phyloP scores from a whole-genome alignment of 208 protist species.

The Leishmania arabica region DNA sequence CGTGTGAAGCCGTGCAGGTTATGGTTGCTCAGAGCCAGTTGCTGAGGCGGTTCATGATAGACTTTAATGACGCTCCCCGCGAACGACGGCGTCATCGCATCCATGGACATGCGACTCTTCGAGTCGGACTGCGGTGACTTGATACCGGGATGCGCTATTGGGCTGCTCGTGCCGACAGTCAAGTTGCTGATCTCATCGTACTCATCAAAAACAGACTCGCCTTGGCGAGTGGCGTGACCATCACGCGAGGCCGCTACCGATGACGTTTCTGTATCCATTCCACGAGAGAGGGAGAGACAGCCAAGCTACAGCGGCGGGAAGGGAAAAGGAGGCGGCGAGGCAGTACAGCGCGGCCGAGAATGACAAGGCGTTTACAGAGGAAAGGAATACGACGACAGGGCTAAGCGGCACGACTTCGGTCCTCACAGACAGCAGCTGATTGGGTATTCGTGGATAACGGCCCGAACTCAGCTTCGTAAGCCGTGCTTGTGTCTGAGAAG shows the following conservation, averaged over 20 bases:
- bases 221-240: slow-evolving; percentile 1
- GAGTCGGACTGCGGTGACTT: slow-evolving; percentile 18
- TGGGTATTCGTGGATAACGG: background rate
- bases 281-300: background rate
- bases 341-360: background rate
- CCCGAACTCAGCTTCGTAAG: background rate
- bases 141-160: background rate
- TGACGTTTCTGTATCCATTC: slow-evolving; percentile 21
- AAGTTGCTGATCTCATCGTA: slow-evolving; percentile 53
- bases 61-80: slow-evolving; percentile 3
- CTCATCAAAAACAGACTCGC: slow-evolving; percentile 33
- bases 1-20: slow-evolving; percentile 50
- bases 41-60: slow-evolving; percentile 16
- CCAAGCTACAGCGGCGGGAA: background rate
- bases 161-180: slow-evolving; percentile 36
- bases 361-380: background rate
- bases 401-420: too few relatives aligned
- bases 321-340: background rate
- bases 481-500: background rate
- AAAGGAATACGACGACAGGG: background rate
- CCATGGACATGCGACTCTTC: slow-evolving; percentile 13
- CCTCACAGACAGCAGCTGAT: background rate
- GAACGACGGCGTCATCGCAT: slow-evolving; percentile 2
- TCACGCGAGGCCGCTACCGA: slow-evolving; percentile 21
- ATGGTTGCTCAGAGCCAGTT: slow-evolving; percentile 45